Percentiles rank a stretch among this genome's conserved stretches.
Evolutionary conservation across 176 grass and related monocot genomes (phyloP).

Genomic region (Typha latifolia): DNA sequence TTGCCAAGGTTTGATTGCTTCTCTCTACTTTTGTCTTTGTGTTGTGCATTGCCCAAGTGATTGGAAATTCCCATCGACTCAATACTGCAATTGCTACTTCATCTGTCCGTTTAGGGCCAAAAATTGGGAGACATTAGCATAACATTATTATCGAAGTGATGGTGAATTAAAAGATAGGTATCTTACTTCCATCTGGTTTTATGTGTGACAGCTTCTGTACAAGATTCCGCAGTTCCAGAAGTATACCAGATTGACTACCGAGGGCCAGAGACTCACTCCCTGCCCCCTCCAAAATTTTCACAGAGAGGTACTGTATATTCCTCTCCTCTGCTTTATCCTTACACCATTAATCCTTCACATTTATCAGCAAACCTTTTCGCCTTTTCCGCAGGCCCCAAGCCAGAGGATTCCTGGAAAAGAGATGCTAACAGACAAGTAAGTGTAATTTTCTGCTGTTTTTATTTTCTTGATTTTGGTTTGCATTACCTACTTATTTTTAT

Average conservation of each 20-base stretch:
- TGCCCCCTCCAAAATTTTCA: slow-evolving; percentile 6
- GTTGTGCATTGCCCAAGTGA: neutral
- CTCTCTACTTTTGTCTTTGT: no score
- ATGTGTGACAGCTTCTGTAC: slow-evolving; percentile 10
- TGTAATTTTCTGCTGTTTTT: neutral
- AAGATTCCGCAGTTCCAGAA: slow-evolving; percentile 5
- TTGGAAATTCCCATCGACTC: neutral
- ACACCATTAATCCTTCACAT: neutral
- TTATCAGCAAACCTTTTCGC: neutral
- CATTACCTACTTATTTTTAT: neutral
- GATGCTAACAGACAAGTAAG: neutral
- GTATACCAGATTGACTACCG: slow-evolving; percentile 23
- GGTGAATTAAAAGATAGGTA: neutral
- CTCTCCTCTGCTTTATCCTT: neutral
- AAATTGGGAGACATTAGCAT: neutral
- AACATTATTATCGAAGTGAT: neutral
- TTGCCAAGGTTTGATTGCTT: neutral
- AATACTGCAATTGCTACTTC: no score
- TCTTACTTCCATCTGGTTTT: neutral
- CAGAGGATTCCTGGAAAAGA: neutral
- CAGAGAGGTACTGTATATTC: neutral
- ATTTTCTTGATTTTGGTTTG: neutral
- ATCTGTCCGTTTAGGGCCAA: no score
- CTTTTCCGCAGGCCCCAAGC: neutral
- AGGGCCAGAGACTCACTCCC: slow-evolving; percentile 13